Evolutionary conservation across 1,284 basidiomycete species (phyloP).

Genomic region (Coniferiporia sulphurascens): DNA sequence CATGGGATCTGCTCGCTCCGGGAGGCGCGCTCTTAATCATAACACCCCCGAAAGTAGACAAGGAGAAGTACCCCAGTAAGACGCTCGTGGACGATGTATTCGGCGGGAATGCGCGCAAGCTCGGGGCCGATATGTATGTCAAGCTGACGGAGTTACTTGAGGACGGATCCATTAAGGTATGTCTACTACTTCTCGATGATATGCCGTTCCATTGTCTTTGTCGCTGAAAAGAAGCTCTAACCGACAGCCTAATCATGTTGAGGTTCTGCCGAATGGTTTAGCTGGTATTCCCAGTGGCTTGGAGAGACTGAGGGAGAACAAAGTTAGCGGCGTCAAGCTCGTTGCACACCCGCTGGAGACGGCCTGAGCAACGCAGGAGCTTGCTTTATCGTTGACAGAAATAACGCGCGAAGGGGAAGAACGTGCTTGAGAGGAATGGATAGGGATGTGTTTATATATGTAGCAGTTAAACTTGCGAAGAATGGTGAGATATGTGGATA

Average conservation of each 20-base stretch:
- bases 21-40: conserved; percentile 19
- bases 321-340: conserved; percentile 48
- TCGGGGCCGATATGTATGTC: conserved; percentile 13
- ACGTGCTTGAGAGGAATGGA: too few relatives aligned
- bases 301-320: conserved; percentile 32
- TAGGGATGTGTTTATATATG: too few relatives aligned
- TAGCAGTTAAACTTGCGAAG: too few relatives aligned
- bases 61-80: conserved; percentile 8
- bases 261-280: conserved; percentile 44
- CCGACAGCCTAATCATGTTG: conserved; percentile 34
- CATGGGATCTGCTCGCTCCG: conserved; percentile 20
- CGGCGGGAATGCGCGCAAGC: neutral
- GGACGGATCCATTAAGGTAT: conserved; percentile 9
- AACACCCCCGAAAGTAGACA: neutral
- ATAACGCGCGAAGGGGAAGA: too few relatives aligned
- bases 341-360: conserved; percentile 45
- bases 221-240: conserved; percentile 15
- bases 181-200: neutral
- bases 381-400: too few relatives aligned
- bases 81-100: neutral
- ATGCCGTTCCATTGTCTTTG: conserved; percentile 11
- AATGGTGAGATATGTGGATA: too few relatives aligned
- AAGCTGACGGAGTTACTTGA: conserved; percentile 8
- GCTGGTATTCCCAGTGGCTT: conserved; percentile 40
- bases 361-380: conserved; percentile 13